These are phyloP conservation scores for Xylaria telfairii DNA, from an alignment of 495 filamentous ascomycete genomes.

Conservation along the genomic window DNA sequence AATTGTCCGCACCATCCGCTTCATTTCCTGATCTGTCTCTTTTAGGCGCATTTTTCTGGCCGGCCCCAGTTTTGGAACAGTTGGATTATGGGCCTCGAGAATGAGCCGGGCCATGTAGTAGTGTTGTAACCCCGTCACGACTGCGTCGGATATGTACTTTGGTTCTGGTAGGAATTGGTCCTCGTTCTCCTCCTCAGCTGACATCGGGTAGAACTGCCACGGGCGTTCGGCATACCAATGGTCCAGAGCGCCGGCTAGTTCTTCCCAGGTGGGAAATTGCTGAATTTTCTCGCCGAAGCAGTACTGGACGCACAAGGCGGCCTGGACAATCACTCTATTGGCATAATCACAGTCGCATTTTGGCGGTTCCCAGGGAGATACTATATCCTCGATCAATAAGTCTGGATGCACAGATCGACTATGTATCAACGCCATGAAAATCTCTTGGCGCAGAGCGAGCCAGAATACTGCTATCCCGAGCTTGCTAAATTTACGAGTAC, in stretches of 20 bases:
- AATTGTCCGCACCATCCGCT: background rate
- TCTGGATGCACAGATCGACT: constrained; percentile 39
- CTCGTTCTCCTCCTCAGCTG: background rate
- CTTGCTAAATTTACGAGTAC: constrained; percentile 23
- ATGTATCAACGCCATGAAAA: constrained; percentile 41
- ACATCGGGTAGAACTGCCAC: background rate
- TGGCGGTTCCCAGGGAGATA: background rate
- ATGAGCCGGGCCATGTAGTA: constrained; percentile 48
- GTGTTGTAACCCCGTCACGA: constrained; percentile 47
- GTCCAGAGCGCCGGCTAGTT: background rate
- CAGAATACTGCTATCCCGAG: constrained; percentile 41
- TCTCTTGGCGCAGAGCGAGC: constrained; percentile 45
- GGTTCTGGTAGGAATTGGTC: constrained; percentile 35
- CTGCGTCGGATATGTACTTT: constrained; percentile 45
- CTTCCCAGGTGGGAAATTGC: background rate
- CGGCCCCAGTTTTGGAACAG: constrained; percentile 42
- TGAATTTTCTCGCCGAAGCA: constrained; percentile 19
- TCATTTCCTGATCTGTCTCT: constrained; percentile 11
- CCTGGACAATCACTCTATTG: constrained; percentile 41
- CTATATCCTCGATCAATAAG: constrained; percentile 35
- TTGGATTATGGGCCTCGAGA: constrained; percentile 48
- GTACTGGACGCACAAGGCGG: constrained; percentile 18
- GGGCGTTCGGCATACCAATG: background rate
- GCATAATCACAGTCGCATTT: constrained; percentile 33
- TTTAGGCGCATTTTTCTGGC: background rate